These are phyloP conservation scores for Vaccinium myrtillus DNA, from an alignment of 148 eudicot genomes.

Conservation along the genomic window DNA sequence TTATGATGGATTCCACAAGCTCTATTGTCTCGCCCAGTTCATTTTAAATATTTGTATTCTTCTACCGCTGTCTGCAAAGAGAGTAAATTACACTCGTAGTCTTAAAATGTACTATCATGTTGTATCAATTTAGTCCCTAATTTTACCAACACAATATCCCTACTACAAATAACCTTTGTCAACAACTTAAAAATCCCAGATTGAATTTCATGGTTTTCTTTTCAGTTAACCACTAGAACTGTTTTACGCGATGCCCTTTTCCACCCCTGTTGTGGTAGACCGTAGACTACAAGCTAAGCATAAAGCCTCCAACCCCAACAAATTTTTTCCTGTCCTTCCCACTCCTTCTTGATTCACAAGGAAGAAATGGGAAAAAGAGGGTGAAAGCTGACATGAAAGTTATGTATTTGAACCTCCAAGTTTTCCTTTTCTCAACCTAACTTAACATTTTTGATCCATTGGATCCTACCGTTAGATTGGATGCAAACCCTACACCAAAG, in stretches of 20 bases:
- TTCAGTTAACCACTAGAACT: neutral
- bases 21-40: neutral
- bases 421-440: slow-evolving; percentile 37
- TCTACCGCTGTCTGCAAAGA: no score
- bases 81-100: no score
- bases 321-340: neutral
- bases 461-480: slow-evolving; percentile 36
- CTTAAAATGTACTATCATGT: no score
- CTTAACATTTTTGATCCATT: slow-evolving; percentile 2
- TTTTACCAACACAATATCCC: no score
- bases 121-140: no score
- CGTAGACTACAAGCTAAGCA: slow-evolving; percentile 48
- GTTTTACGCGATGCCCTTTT: neutral
- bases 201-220: neutral
- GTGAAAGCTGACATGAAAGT: slow-evolving; percentile 9
- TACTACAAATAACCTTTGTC: no score
- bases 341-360: slow-evolving; percentile 13
- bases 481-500: slow-evolving; percentile 22
- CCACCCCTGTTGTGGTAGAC: slow-evolving; percentile 21
- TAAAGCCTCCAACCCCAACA: slow-evolving; percentile 29
- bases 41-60: no score
- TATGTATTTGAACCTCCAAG: slow-evolving; percentile 21
- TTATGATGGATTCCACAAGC: neutral
- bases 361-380: slow-evolving; percentile 2
- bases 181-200: no score